Evolutionary conservation across 345 rosid genomes (phyloP).

Genomic region (Acer saccharum): DNA sequence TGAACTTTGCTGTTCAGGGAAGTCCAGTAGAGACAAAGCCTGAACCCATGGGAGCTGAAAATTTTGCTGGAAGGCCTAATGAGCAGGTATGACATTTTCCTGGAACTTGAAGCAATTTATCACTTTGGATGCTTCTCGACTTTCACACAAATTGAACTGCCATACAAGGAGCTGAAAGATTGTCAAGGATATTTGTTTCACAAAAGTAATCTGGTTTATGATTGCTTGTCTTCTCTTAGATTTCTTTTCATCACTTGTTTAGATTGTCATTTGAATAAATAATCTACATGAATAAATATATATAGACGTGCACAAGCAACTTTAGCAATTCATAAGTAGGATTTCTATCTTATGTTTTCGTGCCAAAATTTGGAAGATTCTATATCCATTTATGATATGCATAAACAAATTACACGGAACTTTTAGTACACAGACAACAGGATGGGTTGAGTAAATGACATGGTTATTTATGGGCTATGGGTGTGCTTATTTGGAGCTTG

Average conservation of each 20-base stretch:
- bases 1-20: conserved; percentile 32
- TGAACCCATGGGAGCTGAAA: conserved; percentile 25
- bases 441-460: neutral
- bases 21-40: conserved; percentile 48
- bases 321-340: neutral
- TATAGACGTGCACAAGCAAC: neutral
- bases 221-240: neutral
- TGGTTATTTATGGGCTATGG: neutral
- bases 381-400: neutral
- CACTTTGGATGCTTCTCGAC: neutral
- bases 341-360: neutral
- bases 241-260: neutral
- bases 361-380: neutral
- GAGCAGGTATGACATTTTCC: conserved; percentile 34
- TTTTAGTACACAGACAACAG: neutral
- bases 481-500: neutral
- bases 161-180: neutral
- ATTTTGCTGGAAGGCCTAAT: conserved; percentile 26
- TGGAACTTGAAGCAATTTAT: conserved; percentile 8
- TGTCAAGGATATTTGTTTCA: neutral
- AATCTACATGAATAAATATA: neutral
- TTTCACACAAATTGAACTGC: neutral
- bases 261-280: neutral
- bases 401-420: neutral
- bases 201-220: neutral